These are phyloP conservation scores for Gonium pectorale DNA, from an alignment of 139 green algal genomes.

Conservation along the genomic window DNA sequence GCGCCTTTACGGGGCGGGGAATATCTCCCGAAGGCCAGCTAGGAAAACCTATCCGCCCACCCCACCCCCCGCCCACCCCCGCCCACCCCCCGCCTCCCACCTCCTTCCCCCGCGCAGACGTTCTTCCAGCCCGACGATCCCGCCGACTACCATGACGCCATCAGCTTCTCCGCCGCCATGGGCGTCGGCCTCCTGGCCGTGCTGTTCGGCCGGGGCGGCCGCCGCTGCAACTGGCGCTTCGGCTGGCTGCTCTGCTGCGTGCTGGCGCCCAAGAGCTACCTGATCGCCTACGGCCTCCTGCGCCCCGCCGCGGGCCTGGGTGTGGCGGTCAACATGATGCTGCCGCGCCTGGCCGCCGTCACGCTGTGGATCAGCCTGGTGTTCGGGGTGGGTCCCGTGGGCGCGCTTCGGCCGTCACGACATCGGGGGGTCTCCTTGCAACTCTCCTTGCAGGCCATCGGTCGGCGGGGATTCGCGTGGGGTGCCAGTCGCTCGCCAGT, in stretches of 20 bases:
- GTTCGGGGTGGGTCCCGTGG: slow-evolving; percentile 8
- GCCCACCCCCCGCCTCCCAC: too few relatives aligned
- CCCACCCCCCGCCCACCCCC: neutral
- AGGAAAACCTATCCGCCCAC: too few relatives aligned
- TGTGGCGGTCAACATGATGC: neutral
- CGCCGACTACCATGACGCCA: neutral
- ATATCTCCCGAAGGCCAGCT: too few relatives aligned
- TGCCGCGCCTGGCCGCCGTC: neutral
- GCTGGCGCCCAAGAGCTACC: neutral
- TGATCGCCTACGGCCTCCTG: neutral
- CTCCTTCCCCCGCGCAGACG: too few relatives aligned
- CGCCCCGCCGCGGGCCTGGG: neutral
- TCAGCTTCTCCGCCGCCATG: neutral
- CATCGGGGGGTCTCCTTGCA: too few relatives aligned
- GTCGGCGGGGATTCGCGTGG: too few relatives aligned
- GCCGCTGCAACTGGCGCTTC: neutral
- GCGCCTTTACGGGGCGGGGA: too few relatives aligned
- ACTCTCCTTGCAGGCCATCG: too few relatives aligned
- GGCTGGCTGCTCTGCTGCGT: neutral
- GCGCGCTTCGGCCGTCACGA: too few relatives aligned
- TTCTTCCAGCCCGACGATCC: neutral
- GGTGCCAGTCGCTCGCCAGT: too few relatives aligned
- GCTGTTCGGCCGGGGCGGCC: neutral
- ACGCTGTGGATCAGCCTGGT: neutral
- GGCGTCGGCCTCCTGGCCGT: neutral